A percentile compares a stretch with the other conserved stretches of the same genome.
Evolutionary conservation across 1,139 yeast genomes (phyloP).

Genomic region (Meyerozyma elateridarum): DNA sequence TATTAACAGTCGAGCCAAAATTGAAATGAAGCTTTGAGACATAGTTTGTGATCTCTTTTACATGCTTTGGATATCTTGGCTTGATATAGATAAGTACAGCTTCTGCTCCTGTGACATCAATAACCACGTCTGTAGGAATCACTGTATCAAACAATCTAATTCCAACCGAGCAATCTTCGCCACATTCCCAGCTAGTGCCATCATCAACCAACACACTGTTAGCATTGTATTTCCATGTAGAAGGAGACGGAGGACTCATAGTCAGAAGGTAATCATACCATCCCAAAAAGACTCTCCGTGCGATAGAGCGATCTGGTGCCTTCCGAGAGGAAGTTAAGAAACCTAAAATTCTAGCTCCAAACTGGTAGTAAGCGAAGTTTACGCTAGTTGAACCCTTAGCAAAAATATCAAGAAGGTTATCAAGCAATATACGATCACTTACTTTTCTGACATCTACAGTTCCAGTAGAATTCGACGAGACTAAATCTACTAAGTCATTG

Average conservation of each 20-base stretch:
- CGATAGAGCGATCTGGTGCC: conserved; percentile 14
- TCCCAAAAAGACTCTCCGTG: conserved; percentile 30
- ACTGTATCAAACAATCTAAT: conserved; percentile 29
- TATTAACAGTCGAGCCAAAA: neutral
- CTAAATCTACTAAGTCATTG: conserved; percentile 24
- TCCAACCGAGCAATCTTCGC: conserved; percentile 30
- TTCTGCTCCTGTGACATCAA: conserved; percentile 15
- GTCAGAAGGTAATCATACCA: conserved; percentile 36
- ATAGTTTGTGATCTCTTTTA: conserved; percentile 15
- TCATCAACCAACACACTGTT: conserved; percentile 36
- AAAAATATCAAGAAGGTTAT: conserved; percentile 29
- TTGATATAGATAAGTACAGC: conserved; percentile 26
- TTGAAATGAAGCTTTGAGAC: neutral
- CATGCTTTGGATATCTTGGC: conserved; percentile 21
- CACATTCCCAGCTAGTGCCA: conserved; percentile 33
- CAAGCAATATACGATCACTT: conserved; percentile 13
- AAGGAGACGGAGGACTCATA: conserved; percentile 19
- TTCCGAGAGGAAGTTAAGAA: conserved; percentile 28
- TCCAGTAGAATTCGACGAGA: conserved; percentile 11
- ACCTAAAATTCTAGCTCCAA: conserved; percentile 40
- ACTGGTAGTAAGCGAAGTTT: conserved; percentile 39
- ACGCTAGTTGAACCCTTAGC: conserved; percentile 34
- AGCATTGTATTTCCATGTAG: conserved; percentile 33
- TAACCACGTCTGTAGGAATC: conserved; percentile 33
- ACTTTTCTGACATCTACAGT: conserved; percentile 10